Evolutionary conservation across 2,329 filamentous ascomycete species (phyloP).

Genomic region (Colletotrichum endophyticum): DNA sequence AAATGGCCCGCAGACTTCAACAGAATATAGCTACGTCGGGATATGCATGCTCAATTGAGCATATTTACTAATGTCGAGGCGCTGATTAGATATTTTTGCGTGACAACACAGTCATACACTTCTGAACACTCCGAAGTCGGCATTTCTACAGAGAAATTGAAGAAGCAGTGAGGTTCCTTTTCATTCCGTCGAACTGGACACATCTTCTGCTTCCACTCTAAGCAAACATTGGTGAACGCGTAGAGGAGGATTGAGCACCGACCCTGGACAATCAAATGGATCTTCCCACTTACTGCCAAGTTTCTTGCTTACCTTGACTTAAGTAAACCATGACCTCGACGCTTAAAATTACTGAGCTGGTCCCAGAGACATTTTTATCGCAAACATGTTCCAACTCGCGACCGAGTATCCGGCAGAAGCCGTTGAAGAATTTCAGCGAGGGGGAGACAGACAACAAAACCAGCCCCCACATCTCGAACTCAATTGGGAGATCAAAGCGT

Average conservation of each 20-base stretch:
- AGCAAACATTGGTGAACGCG: background rate
- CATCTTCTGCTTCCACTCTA: background rate
- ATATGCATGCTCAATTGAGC: no score
- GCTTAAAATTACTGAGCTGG: background rate
- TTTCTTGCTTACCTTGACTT: background rate
- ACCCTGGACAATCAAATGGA: background rate
- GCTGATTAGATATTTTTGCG: no score
- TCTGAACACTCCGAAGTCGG: no score
- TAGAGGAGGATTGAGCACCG: background rate
- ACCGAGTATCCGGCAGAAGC: background rate
- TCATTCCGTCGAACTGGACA: background rate
- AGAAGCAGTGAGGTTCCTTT: accelerated
- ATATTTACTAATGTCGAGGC: no score
- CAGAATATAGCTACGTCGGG: background rate
- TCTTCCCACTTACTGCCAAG: background rate
- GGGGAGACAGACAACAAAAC: background rate
- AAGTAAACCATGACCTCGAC: background rate
- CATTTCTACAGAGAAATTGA: no score
- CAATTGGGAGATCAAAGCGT: background rate
- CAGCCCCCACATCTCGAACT: background rate
- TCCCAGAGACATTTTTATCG: background rate
- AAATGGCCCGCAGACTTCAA: accelerated
- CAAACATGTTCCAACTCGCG: background rate
- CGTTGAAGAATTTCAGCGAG: background rate
- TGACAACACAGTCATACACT: accelerated